phyloP scores from a whole-genome alignment of 2,329 filamentous ascomycete species.

The Pestalotiopsis sp. region DNA sequence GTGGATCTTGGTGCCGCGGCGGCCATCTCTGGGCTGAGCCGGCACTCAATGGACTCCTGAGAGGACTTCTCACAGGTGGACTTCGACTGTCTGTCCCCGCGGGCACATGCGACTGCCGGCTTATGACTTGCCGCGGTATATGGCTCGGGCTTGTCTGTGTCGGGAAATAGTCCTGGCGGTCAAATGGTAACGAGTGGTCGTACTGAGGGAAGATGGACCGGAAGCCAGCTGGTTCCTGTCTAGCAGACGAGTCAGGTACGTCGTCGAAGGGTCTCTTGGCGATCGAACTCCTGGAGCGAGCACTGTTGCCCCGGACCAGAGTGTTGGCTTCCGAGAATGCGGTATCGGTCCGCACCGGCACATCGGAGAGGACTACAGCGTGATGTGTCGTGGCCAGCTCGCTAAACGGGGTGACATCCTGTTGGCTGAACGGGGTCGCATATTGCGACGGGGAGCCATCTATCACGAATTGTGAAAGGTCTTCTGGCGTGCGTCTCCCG shows the following conservation, averaged over 20 bases:
- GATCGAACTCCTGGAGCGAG: slow-evolving; percentile 57
- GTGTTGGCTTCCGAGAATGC: slow-evolving; percentile 54
- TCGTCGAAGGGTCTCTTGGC: slow-evolving; percentile 53
- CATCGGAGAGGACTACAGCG: slow-evolving; percentile 41
- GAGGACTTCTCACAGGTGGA: slow-evolving; percentile 30
- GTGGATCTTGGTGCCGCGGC: slow-evolving; percentile 41
- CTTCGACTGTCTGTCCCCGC: slow-evolving; percentile 30
- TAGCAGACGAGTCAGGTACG: slow-evolving; percentile 27
- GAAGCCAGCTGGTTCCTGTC: slow-evolving; percentile 42
- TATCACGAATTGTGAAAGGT: slow-evolving; percentile 30
- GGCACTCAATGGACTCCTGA: slow-evolving; percentile 34
- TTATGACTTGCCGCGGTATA: slow-evolving; percentile 67
- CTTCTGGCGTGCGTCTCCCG: slow-evolving; percentile 28
- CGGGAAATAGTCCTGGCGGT: slow-evolving; percentile 72
- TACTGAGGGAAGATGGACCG: slow-evolving; percentile 79
- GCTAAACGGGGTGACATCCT: slow-evolving; percentile 24
- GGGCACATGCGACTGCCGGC: slow-evolving; percentile 63
- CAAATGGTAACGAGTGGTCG: slow-evolving; percentile 66
- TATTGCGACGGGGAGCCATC: slow-evolving; percentile 27
- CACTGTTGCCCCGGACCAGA: slow-evolving; percentile 51
- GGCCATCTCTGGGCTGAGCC: slow-evolving; percentile 33
- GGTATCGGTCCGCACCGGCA: slow-evolving; percentile 50
- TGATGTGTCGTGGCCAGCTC: slow-evolving; percentile 37
- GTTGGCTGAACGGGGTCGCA: slow-evolving; percentile 27
- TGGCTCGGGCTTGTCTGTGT: slow-evolving; percentile 65